Conservation (phyloP, 306 rosid genomes). For the Rosa rugosa region DNA sequence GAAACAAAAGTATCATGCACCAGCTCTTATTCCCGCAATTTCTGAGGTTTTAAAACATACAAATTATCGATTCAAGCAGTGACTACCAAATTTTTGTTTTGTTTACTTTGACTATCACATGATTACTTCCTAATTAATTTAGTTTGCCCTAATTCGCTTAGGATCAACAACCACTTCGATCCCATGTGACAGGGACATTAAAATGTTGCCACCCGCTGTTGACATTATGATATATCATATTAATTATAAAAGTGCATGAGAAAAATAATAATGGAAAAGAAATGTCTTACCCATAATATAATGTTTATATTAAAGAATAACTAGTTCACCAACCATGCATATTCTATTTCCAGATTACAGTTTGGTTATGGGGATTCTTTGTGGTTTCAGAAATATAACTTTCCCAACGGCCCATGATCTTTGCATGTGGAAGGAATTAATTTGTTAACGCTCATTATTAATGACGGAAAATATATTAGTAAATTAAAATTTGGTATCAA, state of each 20-base stretch:
- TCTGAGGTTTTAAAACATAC: neutral
- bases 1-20: neutral
- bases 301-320: neutral
- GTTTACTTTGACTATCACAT: neutral
- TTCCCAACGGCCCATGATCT: conserved; percentile 30
- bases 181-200: conserved; percentile 25
- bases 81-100: neutral
- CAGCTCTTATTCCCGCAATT: neutral
- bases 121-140: conserved; percentile 6
- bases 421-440: conserved; percentile 45
- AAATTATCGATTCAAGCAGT: neutral
- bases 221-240: conserved; percentile 3
- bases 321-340: conserved; percentile 10
- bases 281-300: neutral
- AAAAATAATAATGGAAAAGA: neutral
- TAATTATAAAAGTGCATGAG: neutral
- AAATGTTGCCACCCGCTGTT: conserved; percentile 14
- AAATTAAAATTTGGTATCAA: conserved; percentile 22
- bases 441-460: conserved; percentile 25
- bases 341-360: neutral
- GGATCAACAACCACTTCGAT: conserved; percentile 12
- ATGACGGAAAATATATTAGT: conserved; percentile 4
- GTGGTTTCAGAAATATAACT: conserved; percentile 8
- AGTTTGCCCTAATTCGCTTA: neutral
- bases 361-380: conserved; percentile 11